Conservation (phyloP, 176 grass and related monocot species). For the Melocanna baccifera region DNA sequence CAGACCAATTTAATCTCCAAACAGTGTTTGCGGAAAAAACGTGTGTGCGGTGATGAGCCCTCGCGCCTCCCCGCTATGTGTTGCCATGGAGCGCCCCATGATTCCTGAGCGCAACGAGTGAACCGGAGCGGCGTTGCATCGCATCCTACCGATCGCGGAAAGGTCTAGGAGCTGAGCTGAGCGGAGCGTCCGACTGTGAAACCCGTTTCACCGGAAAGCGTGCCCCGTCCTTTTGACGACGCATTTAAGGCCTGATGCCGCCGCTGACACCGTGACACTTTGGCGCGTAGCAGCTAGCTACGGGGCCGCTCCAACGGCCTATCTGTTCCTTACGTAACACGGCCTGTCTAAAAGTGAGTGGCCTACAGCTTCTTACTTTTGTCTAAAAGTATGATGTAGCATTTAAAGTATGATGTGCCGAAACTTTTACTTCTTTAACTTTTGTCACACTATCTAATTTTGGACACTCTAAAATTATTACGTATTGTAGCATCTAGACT, state of each 20-base stretch:
- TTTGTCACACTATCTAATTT: too few species aligned
- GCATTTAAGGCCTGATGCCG: conserved; percentile 28
- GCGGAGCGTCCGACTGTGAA: too few species aligned
- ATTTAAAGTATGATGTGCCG: too few species aligned
- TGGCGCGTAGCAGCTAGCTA: not conserved
- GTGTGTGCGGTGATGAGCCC: not conserved
- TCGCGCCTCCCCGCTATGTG: not conserved
- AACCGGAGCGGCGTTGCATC: conserved; percentile 11
- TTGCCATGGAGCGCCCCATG: conserved; percentile 24
- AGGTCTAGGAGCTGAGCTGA: too few species aligned
- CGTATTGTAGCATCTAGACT: too few species aligned
- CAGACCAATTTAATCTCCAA: not conserved
- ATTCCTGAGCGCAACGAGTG: not conserved
- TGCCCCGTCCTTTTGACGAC: not conserved
- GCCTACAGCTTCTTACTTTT: too few species aligned
- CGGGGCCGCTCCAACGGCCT: too few species aligned
- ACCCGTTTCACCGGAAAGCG: conserved; percentile 9
- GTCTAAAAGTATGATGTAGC: too few species aligned
- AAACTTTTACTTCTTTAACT: too few species aligned
- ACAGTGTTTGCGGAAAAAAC: not conserved
- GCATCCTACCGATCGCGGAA: not conserved
- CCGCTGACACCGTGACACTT: not conserved
- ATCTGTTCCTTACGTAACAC: too few species aligned
- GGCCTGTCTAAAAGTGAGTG: too few species aligned
- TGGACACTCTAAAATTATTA: too few species aligned